phyloP scores from a whole-genome alignment of 1,139 yeast species.

The Arxiozyma bovina region DNA sequence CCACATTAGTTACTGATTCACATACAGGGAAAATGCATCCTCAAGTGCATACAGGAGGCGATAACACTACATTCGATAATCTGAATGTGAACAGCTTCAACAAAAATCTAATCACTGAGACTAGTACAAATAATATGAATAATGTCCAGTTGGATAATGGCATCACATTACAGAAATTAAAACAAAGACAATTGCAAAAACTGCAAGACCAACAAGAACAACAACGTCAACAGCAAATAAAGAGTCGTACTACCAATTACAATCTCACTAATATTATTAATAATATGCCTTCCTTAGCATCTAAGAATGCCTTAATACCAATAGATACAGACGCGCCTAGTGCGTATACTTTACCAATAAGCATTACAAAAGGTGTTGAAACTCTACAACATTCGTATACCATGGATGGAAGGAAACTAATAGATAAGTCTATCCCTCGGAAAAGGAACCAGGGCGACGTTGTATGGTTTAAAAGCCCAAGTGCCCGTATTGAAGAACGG shows the following conservation, averaged over 20 bases:
- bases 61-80: not conserved
- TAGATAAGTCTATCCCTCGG: slow-evolving; percentile 1
- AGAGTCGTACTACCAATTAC: slow-evolving; percentile 19
- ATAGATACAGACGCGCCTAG: slow-evolving; percentile 25
- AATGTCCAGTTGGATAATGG: slow-evolving; percentile 1
- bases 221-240: slow-evolving; percentile 17
- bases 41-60: slow-evolving; percentile 1
- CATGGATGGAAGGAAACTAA: slow-evolving; percentile 21
- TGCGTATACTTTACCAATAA: slow-evolving; percentile 25
- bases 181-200: slow-evolving; percentile 16
- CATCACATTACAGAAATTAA: slow-evolving; percentile 17
- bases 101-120: not conserved
- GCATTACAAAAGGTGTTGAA: slow-evolving; percentile 25
- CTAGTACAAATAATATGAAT: no score
- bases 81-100: not conserved
- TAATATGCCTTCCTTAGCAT: slow-evolving; percentile 23
- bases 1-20: not conserved
- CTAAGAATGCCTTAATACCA: slow-evolving; percentile 19
- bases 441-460: slow-evolving; percentile 38
- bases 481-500: slow-evolving; percentile 49
- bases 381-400: slow-evolving; percentile 26
- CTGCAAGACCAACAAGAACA: slow-evolving; percentile 19
- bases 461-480: slow-evolving; percentile 79
- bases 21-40: not conserved
- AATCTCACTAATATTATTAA: slow-evolving; percentile 20